Evolutionary conservation across 768 basidiomycete species (phyloP).

Genomic region (Suillus luteus): DNA sequence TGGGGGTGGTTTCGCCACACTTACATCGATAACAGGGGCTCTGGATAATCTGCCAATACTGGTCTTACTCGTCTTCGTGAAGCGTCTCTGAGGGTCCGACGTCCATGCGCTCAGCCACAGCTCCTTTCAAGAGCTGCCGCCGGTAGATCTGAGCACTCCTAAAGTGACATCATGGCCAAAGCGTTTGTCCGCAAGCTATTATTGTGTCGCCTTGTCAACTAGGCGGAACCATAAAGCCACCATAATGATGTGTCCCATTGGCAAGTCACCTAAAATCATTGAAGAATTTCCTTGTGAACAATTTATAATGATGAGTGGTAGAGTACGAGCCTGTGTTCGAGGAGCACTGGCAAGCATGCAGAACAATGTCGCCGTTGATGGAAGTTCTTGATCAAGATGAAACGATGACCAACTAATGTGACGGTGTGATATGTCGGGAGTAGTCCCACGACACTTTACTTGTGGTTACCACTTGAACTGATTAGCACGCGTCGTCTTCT

Average conservation of each 20-base stretch:
- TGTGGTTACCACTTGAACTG: neutral
- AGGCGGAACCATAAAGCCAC: too few species aligned
- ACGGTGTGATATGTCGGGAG: neutral
- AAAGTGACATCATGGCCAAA: neutral
- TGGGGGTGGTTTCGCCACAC: neutral
- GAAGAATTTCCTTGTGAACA: neutral
- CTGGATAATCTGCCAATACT: neutral
- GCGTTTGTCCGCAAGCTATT: neutral
- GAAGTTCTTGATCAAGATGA: neutral
- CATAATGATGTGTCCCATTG: neutral
- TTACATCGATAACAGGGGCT: neutral
- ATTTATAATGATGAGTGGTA: neutral
- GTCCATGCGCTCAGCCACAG: neutral
- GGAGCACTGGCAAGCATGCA: neutral
- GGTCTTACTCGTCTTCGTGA: neutral
- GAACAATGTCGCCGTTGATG: neutral
- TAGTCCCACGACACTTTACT: conserved; percentile 5
- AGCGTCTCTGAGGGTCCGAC: neutral
- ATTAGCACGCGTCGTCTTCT: neutral
- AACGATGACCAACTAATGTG: neutral
- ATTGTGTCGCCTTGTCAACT: neutral
- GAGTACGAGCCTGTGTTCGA: neutral
- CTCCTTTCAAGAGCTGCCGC: neutral
- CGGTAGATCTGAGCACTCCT: neutral
- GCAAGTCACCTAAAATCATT: neutral